Evolutionary conservation across 768 basidiomycete species (phyloP), one percentile per base, ranked within the genome.

Genomic region (Cystobasidium tubakii): DNA sequence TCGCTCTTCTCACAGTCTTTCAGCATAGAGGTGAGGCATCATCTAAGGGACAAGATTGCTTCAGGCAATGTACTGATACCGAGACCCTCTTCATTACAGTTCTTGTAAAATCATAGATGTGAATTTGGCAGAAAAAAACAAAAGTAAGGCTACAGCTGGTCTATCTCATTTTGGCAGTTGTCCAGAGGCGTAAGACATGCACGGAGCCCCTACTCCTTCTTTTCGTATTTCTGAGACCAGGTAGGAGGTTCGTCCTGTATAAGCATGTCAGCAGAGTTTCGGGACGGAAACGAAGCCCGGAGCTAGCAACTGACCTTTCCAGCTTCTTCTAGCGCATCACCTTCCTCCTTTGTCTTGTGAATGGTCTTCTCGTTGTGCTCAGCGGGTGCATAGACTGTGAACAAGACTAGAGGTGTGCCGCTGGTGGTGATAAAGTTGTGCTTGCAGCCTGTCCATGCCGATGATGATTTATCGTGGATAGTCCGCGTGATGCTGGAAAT

Each of bases 301-400:
- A 15, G 39, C 15, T 6, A 39, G 7, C 39, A 15, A 43, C 63
- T 46, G 15, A 65, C 63, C 64, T 82, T 82, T 25, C 82, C 82
- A 43, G 62, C 82, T 21, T 82, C 82, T 62, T 82, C 82, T 43
- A 78, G 73, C 77, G 81, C 74, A 73, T 82, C 82, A 15, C 81
- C 82, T 70, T 82, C 81, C 62, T 82, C 81, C 74, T 81, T 82
- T 42, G 81, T 82, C 73, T 82, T 79, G 75, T 82, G 81, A 13
- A 81, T 79, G n/a, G 79, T 76, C n/a, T 75, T 80, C 23, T 78
- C 77, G 70, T 77, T 73, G 77, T 82, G 82, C 74, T 82, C 76
- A 0, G 74, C 73, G 70, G 75, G 76, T 15, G 76, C 70, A 50
- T 77, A 77, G 13, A 75, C 75, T 21, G 82, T 83, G 79, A 81